Conservation (phyloP, 108 stramenopile genomes). For the Conticribra guillardii region DNA sequence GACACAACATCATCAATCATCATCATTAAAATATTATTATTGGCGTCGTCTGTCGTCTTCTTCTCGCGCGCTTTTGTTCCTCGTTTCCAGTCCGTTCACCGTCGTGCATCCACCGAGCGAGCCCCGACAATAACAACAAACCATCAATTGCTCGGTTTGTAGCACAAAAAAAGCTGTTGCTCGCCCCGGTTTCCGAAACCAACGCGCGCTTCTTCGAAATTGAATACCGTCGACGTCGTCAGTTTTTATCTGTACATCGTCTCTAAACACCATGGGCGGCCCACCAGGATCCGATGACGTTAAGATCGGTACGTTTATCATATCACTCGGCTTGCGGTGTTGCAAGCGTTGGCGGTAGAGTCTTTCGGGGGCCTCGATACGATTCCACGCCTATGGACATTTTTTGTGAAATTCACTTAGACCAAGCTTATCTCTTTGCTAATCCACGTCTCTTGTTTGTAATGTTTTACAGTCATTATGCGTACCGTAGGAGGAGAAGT, state of each 20-base stretch:
- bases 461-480: conserved; percentile 94
- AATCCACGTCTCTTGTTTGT: no score
- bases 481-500: conserved; percentile 99
- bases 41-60: no score
- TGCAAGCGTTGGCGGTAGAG: not conserved
- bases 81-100: no score
- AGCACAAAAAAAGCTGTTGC: not conserved
- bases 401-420: not conserved
- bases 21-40: no score
- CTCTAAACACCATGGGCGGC: conserved; percentile 98
- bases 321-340: not conserved
- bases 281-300: conserved; percentile 91
- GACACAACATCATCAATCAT: no score
- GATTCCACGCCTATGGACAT: no score
- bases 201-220: conserved; percentile 4
- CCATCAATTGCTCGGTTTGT: no score
- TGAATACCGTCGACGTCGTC: conserved; percentile 51
- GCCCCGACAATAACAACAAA: no score
- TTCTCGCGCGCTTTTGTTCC: no score
- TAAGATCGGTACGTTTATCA: conserved; percentile 84
- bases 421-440: no score
- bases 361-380: not conserved
- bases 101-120: no score
- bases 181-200: not conserved
- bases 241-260: conserved; percentile 78